phyloP scores from a whole-genome alignment of 306 rosid species.

The Pyrus communis region DNA sequence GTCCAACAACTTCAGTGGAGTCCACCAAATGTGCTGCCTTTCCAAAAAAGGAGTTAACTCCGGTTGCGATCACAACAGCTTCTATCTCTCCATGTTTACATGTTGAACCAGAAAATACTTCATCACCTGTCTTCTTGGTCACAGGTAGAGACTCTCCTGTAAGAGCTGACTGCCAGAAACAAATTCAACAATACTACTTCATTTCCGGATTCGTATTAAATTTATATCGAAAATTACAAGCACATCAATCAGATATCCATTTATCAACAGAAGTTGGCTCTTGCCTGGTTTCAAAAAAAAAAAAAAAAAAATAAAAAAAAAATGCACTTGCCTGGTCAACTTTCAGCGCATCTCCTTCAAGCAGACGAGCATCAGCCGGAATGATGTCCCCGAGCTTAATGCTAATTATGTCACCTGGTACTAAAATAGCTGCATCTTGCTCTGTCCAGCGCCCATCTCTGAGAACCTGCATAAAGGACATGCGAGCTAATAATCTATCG shows the following conservation, averaged over 20 bases:
- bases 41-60: slow-evolving; percentile 74
- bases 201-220: neutral
- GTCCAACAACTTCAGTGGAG: slow-evolving; percentile 61
- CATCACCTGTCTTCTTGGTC: slow-evolving; percentile 69
- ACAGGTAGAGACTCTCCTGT: slow-evolving; percentile 87
- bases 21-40: slow-evolving; percentile 84
- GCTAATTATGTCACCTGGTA: slow-evolving; percentile 84
- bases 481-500: neutral
- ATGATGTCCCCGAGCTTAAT: slow-evolving; percentile 80
- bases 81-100: slow-evolving; percentile 90
- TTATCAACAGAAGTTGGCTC: neutral
- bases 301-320: too few species aligned
- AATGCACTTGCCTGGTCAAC: slow-evolving; percentile 65
- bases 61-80: slow-evolving; percentile 84
- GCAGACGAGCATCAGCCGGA: slow-evolving; percentile 91
- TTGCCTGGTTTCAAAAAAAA: neutral
- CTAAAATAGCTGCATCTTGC: slow-evolving; percentile 68
- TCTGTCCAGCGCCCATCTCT: slow-evolving; percentile 87
- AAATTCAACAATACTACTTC: slow-evolving; percentile 15
- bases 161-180: slow-evolving; percentile 69
- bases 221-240: slow-evolving; percentile 1
- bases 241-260: neutral
- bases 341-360: slow-evolving; percentile 79
- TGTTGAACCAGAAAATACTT: slow-evolving; percentile 76
- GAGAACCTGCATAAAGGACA: slow-evolving; percentile 52